Percentiles rank a stretch among this genome's conserved stretches.
Conservation (phyloP, 768 basidiomycete genomes). For the Mrakia frigida region DNA sequence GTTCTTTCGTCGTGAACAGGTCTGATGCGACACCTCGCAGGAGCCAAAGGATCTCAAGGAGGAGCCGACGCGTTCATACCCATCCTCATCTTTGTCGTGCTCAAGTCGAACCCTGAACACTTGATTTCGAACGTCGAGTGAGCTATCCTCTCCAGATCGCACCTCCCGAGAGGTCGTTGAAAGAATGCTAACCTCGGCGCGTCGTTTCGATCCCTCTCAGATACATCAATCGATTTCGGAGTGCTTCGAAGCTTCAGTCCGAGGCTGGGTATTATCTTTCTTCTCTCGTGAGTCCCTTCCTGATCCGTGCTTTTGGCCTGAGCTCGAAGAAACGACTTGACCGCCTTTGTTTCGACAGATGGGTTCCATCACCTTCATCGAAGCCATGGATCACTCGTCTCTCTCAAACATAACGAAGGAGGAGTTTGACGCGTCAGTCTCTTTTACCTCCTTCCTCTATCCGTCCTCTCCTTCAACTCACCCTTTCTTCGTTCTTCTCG, state of each 20-base stretch:
- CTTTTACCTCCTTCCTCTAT: neutral
- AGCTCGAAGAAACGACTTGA: neutral
- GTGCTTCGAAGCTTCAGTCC: conserved; percentile 79
- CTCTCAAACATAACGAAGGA: conserved; percentile 89
- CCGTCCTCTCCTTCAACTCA: neutral
- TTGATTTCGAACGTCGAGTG: conserved; percentile 93
- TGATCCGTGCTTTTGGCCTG: neutral
- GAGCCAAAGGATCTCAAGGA: conserved; percentile 57
- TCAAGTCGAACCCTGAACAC: conserved; percentile 90
- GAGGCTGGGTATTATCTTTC: conserved; percentile 97
- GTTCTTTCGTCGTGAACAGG: conserved; percentile 51
- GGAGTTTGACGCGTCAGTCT: conserved; percentile 73
- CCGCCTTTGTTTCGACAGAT: conserved; percentile 53
- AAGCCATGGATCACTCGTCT: conserved; percentile 93
- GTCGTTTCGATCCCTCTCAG: conserved; percentile 45
- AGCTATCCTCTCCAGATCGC: conserved; percentile 7
- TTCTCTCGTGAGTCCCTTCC: conserved; percentile 62
- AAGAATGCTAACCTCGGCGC: neutral
- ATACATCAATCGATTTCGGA: conserved; percentile 92
- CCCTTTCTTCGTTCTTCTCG: conserved; percentile 71
- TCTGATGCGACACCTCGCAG: conserved; percentile 71
- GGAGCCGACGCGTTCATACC: conserved; percentile 94
- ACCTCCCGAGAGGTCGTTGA: no score
- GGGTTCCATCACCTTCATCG: conserved; percentile 95
- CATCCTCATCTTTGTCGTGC: conserved; percentile 84